These are phyloP conservation scores for Miamiensis avidus DNA, from an alignment of 169 alveolate genomes.

Conservation along the genomic window DNA sequence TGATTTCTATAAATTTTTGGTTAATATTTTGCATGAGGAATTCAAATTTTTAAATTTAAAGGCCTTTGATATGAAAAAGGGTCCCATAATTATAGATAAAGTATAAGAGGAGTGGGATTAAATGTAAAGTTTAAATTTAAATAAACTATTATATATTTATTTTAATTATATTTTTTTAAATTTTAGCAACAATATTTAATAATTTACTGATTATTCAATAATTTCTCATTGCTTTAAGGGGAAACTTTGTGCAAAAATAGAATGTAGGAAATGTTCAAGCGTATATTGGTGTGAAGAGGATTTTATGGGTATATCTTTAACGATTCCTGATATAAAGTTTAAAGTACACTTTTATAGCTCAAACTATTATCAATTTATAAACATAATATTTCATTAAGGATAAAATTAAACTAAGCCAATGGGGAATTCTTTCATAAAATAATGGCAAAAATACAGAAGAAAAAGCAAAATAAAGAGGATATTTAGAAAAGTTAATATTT, in stretches of 20 bases:
- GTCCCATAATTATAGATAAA: background rate
- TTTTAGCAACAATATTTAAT: conserved; percentile 12
- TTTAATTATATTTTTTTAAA: background rate
- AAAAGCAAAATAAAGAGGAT: background rate
- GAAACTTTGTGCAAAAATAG: conserved; percentile 18
- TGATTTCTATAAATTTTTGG: conserved; percentile 17
- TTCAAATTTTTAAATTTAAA: conserved; percentile 9
- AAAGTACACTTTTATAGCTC: background rate
- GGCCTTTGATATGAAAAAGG: conserved; percentile 17
- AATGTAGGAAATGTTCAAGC: conserved; percentile 8
- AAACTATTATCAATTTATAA: background rate
- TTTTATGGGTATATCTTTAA: conserved; percentile 22
- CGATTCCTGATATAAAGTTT: conserved; percentile 5
- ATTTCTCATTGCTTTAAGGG: conserved; percentile 23
- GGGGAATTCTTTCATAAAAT: conserved; percentile 6
- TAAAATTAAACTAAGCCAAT: background rate
- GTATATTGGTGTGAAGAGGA: conserved; percentile 30
- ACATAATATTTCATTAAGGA: background rate
- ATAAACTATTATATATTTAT: background rate
- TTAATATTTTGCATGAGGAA: conserved; percentile 20
- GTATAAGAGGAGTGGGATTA: conserved; percentile 19
- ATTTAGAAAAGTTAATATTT: conserved; percentile 1
- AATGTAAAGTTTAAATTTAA: background rate
- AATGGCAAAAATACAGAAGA: conserved; percentile 11
- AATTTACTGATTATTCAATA: conserved; percentile 22